Evolutionary conservation across 176 grass and related monocot species (phyloP).

Genomic region (Urochloa ruziziensis): DNA sequence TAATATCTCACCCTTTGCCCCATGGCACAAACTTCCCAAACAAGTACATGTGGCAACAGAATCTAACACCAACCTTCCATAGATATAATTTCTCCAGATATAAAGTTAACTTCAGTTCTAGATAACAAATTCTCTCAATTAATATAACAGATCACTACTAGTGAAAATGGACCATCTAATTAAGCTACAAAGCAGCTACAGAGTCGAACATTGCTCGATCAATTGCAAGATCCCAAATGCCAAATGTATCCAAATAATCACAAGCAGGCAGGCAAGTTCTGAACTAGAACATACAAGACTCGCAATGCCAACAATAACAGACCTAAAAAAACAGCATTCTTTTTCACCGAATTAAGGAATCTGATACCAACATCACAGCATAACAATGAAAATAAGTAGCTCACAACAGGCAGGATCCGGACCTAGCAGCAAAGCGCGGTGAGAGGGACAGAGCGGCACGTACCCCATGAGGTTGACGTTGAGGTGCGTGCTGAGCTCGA

Average conservation of each 20-base stretch:
- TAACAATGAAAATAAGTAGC: not conserved
- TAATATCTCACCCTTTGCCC: not conserved
- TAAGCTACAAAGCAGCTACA: not conserved
- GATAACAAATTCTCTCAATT: not conserved
- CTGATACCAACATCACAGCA: not conserved
- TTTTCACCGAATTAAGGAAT: not conserved
- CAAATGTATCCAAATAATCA: not conserved
- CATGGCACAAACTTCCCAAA: not conserved
- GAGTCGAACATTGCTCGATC: not conserved
- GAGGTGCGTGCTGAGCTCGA: conserved; percentile 86
- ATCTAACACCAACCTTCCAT: not conserved
- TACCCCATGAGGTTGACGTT: conserved; percentile 96
- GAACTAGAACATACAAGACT: not conserved
- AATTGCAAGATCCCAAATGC: conserved; percentile 17
- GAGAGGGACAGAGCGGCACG: not conserved
- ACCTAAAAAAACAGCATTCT: not conserved
- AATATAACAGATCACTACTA: not conserved
- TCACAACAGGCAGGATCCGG: not conserved
- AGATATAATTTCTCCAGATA: not conserved
- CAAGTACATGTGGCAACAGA: not conserved
- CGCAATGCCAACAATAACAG: not conserved
- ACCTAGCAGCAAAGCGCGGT: not conserved
- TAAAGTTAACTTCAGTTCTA: not conserved
- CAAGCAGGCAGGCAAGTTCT: not conserved
- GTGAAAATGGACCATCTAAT: not conserved